phyloP scores from a whole-genome alignment of 2,329 filamentous ascomycete genomes.

The Iodosphaeria phyllophila region DNA sequence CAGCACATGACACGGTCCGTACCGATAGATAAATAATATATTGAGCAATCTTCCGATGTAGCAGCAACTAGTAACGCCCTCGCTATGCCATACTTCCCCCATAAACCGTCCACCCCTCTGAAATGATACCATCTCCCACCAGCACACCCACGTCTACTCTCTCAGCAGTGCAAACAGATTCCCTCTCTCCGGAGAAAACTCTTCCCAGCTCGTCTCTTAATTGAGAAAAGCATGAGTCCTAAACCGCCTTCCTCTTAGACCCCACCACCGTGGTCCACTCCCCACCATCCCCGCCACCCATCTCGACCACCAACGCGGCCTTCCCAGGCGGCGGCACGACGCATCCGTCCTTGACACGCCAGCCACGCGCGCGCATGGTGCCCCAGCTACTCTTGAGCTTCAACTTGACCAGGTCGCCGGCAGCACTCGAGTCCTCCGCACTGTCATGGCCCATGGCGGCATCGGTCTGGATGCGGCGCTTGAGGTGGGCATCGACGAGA shows the following conservation, averaged over 20 bases:
- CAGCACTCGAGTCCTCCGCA: slow-evolving; percentile 74
- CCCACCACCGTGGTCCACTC: background rate
- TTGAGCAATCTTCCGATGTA: too few relatives aligned
- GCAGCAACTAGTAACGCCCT: too few relatives aligned
- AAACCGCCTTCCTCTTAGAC: background rate
- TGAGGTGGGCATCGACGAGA: slow-evolving; percentile 51
- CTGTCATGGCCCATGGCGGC: slow-evolving; percentile 62
- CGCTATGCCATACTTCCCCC: too few relatives aligned
- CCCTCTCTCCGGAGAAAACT: background rate
- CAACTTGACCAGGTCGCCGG: slow-evolving; percentile 65
- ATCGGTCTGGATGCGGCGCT: slow-evolving; percentile 52
- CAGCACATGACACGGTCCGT: too few relatives aligned
- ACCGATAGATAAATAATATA: too few relatives aligned
- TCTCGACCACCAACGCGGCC: background rate
- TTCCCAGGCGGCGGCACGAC: slow-evolving; percentile 20
- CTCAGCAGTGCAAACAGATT: too few relatives aligned
- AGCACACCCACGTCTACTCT: too few relatives aligned
- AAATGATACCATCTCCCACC: too few relatives aligned
- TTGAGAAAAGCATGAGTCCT: background rate
- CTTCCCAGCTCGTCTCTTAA: background rate
- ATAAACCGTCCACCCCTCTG: too few relatives aligned
- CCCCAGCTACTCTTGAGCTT: slow-evolving; percentile 56
- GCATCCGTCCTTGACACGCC: slow-evolving; percentile 38
- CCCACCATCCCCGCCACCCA: background rate
- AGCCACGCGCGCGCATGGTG: slow-evolving; percentile 45